A percentile compares a stretch with the other conserved stretches of the same genome.
These are phyloP conservation scores for Backusella westeae DNA, from an alignment of 192 early-diverging fungal genomes.

Conservation along the genomic window DNA sequence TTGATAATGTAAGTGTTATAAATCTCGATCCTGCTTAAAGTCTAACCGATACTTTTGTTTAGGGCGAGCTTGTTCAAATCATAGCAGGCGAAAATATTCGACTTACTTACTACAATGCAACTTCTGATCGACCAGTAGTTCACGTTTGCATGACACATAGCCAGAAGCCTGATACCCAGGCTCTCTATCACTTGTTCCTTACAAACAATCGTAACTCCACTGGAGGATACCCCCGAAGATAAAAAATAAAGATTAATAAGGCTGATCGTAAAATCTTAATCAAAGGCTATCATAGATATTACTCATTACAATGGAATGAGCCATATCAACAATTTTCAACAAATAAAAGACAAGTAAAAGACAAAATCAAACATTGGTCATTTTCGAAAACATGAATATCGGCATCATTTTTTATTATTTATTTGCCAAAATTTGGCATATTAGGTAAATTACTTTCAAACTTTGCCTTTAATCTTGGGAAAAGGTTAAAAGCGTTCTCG, in stretches of 20 bases:
- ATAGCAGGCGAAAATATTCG: conserved; percentile 62
- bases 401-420: too few relatives aligned
- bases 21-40: not conserved
- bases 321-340: too few relatives aligned
- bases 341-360: too few relatives aligned
- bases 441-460: not conserved
- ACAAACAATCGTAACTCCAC: conserved; percentile 4
- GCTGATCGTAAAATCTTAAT: too few relatives aligned
- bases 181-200: conserved; percentile 14
- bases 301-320: too few relatives aligned
- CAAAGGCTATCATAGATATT: too few relatives aligned
- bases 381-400: too few relatives aligned
- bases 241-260: not conserved
- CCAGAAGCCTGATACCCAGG: conserved; percentile 25
- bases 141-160: conserved; percentile 33
- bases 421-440: too few relatives aligned
- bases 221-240: conserved; percentile 5
- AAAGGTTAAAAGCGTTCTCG: not conserved
- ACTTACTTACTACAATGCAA: conserved; percentile 25
- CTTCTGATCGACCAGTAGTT: conserved; percentile 12
- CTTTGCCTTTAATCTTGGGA: not conserved
- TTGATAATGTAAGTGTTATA: conserved; percentile 51
- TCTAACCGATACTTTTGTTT: not conserved
- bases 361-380: too few relatives aligned
- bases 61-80: conserved; percentile 56